Evolutionary conservation across 192 early-diverging fungal species (phyloP).

Genomic region (Backusella liffmaniae): DNA sequence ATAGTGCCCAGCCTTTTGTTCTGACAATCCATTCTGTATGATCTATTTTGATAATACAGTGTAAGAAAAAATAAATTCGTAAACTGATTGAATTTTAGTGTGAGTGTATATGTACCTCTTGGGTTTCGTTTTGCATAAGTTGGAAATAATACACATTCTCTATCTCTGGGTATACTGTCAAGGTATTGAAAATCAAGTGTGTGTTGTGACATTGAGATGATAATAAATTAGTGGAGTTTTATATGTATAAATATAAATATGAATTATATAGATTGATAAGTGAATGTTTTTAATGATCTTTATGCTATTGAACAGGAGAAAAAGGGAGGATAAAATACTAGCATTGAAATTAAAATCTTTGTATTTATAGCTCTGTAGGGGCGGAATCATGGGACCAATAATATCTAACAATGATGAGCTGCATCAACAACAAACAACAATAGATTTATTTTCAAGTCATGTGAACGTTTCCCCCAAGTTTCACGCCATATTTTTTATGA

Average conservation of each 20-base stretch:
- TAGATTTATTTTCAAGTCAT: background rate
- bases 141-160: slow-evolving; percentile 48
- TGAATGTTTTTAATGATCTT: background rate
- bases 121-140: slow-evolving; percentile 44
- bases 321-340: background rate
- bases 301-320: background rate
- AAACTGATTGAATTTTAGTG: background rate
- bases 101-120: slow-evolving; percentile 10
- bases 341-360: background rate
- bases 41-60: background rate
- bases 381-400: slow-evolving; percentile 8
- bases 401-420: background rate
- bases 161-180: background rate
- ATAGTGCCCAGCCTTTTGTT: slow-evolving; percentile 36
- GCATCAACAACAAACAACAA: background rate
- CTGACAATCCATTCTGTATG: slow-evolving; percentile 30
- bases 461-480: background rate
- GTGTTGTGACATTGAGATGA: background rate
- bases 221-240: background rate
- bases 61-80: background rate
- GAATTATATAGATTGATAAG: background rate
- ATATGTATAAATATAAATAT: background rate
- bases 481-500: background rate
- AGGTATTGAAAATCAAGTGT: background rate
- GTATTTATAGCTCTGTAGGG: slow-evolving; percentile 2